Evolutionary conservation across 1,139 yeast species (phyloP).

Genomic region (Candida tunisiensis): DNA sequence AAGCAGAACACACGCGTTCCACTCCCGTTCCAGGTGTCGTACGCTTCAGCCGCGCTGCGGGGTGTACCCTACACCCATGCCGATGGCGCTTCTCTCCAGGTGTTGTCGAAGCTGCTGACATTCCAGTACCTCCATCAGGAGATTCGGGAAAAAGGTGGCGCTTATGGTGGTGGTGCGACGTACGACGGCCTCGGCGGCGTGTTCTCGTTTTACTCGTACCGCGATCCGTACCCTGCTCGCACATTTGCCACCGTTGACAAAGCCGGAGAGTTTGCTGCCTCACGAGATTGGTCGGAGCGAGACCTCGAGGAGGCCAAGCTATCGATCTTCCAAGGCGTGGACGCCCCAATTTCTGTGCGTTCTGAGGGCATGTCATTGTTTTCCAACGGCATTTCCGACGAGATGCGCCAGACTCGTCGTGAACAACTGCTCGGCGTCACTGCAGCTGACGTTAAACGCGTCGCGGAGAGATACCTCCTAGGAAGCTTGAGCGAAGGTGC

Average conservation of each 20-base stretch:
- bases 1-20: constrained; percentile 29
- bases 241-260: constrained; percentile 45
- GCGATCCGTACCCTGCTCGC: constrained; percentile 77
- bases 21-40: constrained; percentile 82
- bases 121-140: constrained; percentile 79
- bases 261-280: constrained; percentile 39
- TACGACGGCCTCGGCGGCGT: constrained; percentile 74
- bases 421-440: constrained; percentile 50
- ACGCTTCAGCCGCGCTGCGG: constrained; percentile 49
- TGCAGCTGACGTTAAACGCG: constrained; percentile 45
- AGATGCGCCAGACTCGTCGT: constrained; percentile 68
- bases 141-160: constrained; percentile 91
- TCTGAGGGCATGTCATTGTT: constrained; percentile 59
- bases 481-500: constrained; percentile 3
- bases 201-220: constrained; percentile 70
- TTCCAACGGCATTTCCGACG: constrained; percentile 57
- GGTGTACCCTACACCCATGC: constrained; percentile 53
- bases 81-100: constrained; percentile 78
- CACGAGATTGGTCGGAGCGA: constrained; percentile 32
- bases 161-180: constrained; percentile 90
- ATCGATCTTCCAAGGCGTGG: constrained; percentile 78
- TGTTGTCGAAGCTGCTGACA: constrained; percentile 64
- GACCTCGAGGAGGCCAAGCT: constrained; percentile 84
- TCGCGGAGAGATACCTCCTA: constrained; percentile 39
- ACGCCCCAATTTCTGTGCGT: constrained; percentile 75